A percentile compares a stretch with the other conserved stretches of the same genome.
These are phyloP conservation scores for Monocercomonoides exilis DNA, from an alignment of 78 protist species.

Conservation along the genomic window DNA sequence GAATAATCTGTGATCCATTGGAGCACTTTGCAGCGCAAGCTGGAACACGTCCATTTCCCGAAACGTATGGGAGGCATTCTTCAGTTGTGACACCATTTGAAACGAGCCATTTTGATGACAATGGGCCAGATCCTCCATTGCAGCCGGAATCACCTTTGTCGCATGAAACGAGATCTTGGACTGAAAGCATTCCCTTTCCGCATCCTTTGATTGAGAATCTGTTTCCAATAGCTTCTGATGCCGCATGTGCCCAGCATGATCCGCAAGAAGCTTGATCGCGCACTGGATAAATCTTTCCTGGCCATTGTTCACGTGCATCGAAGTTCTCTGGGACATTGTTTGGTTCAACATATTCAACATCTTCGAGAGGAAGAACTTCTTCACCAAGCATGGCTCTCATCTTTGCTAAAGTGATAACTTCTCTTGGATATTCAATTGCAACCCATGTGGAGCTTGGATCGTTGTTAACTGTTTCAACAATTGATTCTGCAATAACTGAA, in stretches of 20 bases:
- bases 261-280: slow-evolving; percentile 37
- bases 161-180: slow-evolving; percentile 25
- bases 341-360: neutral
- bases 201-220: neutral
- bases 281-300: neutral
- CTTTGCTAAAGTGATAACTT: neutral
- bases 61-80: too few relatives aligned
- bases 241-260: slow-evolving; percentile 42
- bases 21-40: slow-evolving; percentile 8
- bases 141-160: slow-evolving; percentile 9
- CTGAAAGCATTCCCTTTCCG: neutral
- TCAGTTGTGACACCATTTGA: too few relatives aligned
- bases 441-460: neutral
- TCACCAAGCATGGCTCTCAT: neutral
- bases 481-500: too few relatives aligned
- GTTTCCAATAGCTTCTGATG: neutral
- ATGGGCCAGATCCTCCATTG: slow-evolving; percentile 3
- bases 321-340: neutral
- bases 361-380: neutral
- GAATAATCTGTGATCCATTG: neutral
- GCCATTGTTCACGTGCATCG: slow-evolving; percentile 2
- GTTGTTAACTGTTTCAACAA: neutral
- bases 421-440: neutral
- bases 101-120: neutral
- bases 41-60: too few relatives aligned